A percentile compares a stretch with the other conserved stretches of the same genome.
These are phyloP conservation scores for Zymoseptoria tritici DNA, from an alignment of 2,329 filamentous ascomycete species.

Conservation along the genomic window DNA sequence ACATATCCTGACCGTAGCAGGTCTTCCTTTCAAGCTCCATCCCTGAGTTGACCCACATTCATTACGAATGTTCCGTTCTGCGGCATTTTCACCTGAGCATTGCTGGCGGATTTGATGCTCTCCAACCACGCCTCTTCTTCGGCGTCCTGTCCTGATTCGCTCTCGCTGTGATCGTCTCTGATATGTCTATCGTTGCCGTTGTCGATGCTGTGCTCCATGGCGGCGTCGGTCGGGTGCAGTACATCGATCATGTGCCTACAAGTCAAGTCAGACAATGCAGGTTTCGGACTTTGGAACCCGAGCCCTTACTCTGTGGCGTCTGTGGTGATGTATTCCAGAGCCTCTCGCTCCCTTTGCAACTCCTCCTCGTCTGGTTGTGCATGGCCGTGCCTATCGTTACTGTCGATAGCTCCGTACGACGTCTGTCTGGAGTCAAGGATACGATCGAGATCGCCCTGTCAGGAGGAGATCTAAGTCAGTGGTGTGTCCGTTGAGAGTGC, in stretches of 20 bases:
- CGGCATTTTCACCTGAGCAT: slow-evolving; percentile 21
- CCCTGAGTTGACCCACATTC: slow-evolving; percentile 12
- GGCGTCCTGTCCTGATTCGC: slow-evolving; percentile 7
- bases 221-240: slow-evolving; percentile 35
- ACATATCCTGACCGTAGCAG: background rate
- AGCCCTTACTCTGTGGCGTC: slow-evolving; percentile 41
- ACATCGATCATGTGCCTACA: slow-evolving; percentile 45
- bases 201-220: slow-evolving; percentile 22
- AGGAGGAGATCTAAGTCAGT: slow-evolving; percentile 24
- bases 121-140: slow-evolving; percentile 29
- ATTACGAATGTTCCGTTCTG: slow-evolving; percentile 23
- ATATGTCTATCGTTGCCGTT: slow-evolving; percentile 1
- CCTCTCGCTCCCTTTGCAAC: slow-evolving; percentile 41
- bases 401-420: slow-evolving; percentile 39
- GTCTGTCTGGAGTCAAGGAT: slow-evolving; percentile 39
- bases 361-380: slow-evolving; percentile 43
- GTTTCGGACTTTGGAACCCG: background rate
- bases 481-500: background rate
- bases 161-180: background rate
- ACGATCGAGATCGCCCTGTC: slow-evolving; percentile 40
- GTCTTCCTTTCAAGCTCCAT: background rate
- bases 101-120: slow-evolving; percentile 21
- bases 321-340: slow-evolving; percentile 42
- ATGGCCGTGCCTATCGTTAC: slow-evolving; percentile 14
- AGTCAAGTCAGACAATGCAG: background rate